Evolutionary conservation across 306 rosid genomes (phyloP), one percentile per base, ranked within the genome.

Genomic region (Leucaena leucocephala): DNA sequence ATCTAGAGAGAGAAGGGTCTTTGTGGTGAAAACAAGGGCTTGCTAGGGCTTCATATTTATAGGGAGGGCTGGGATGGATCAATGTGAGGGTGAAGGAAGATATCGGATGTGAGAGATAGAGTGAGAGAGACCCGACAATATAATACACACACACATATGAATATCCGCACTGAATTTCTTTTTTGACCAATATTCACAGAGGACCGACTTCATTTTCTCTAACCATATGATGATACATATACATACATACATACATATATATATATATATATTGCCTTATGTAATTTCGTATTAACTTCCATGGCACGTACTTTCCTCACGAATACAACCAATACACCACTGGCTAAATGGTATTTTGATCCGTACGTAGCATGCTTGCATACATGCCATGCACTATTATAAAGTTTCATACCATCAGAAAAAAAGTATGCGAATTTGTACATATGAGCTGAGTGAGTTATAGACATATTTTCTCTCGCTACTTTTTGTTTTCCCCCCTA

Each of bases 11-110:
- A 48, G 19, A 49, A 17, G 7, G 50, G 50, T 4, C 0, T 11
- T 44, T 11, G 50, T 72, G 17, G 39, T 85, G 77, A 80, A 63
- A 44, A 77, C 21, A 48, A 35, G 21, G 65, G 64, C 45, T 11
- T 35, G 19, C 42, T 69, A 68, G 66, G 77, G 58, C 40, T 71
- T 34, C 63, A 64, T 86, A 81, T 90, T 85, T 76, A 90, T 85
- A 85, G 68, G 52, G n/a, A 3, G 22, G 16, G 3, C 1, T 34
- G 45, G 43, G 19, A 62, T 62, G 39, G 19, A 36, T 36, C 4
- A 3, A 36, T 1, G 39, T 36, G 39, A 36, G 39, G 0, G 39
- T 36, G 39, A 36, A 36, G 22, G 50, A 46, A 2, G 50, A 12
- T 9, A 12, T 9, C 1, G 40, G 75, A 57, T 27, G 27, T 27